Conservation (phyloP, 495 filamentous ascomycete species). For the Aspergillus cavernicola region DNA sequence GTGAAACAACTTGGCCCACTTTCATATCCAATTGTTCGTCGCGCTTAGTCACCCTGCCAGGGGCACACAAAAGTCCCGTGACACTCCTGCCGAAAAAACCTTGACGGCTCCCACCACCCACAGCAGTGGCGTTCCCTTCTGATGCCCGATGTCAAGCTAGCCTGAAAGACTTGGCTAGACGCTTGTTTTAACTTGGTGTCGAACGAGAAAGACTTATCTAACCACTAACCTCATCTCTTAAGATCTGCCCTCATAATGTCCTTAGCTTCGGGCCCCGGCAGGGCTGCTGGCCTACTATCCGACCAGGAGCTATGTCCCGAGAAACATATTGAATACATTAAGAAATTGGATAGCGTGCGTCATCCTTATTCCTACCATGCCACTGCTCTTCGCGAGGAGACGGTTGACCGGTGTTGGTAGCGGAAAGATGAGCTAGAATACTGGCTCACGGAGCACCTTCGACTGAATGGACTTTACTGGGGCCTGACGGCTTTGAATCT, state of each 20-base stretch:
- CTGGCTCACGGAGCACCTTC: slow-evolving; percentile 94
- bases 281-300: slow-evolving; percentile 48
- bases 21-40: not conserved
- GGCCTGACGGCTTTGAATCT: slow-evolving; percentile 86
- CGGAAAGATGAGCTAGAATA: slow-evolving; percentile 92
- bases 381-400: slow-evolving; percentile 22
- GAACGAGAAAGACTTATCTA: not conserved
- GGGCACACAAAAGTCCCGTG: not conserved
- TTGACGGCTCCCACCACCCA: not conserved
- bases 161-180: slow-evolving; percentile 1
- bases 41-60: slow-evolving; percentile 5
- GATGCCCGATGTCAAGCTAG: slow-evolving; percentile 4
- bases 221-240: slow-evolving; percentile 6
- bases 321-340: slow-evolving; percentile 89
- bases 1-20: slow-evolving; percentile 19
- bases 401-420: slow-evolving; percentile 47
- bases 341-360: slow-evolving; percentile 81
- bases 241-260: slow-evolving; percentile 44
- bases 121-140: not conserved
- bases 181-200: slow-evolving; percentile 2
- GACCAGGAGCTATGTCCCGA: slow-evolving; percentile 56
- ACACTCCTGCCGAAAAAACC: slow-evolving; percentile 6
- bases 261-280: slow-evolving; percentile 58
- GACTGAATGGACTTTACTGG: slow-evolving; percentile 95
- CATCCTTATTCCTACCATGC: slow-evolving; percentile 16